Base-by-base conservation (phyloP, 345 rosid genomes). In the Eucalyptus urophylla region DNA sequence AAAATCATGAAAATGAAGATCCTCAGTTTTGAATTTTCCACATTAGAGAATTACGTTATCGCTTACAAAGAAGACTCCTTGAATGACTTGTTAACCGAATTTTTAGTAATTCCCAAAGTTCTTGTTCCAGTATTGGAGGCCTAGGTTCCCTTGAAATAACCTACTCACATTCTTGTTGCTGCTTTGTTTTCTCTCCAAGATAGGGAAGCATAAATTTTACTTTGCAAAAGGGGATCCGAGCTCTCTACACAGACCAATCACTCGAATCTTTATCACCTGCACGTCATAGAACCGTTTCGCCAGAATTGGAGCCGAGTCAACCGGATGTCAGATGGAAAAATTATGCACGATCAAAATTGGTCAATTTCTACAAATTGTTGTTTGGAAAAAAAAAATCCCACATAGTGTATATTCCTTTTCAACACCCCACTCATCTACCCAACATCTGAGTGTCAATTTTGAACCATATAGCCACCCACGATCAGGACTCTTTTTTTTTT, bases 221-320 rank as follows among this genome's bases (percentile, higher is more conserved):
- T 33, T 1, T 8, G 80, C 80, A 15, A 33, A 31, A 17, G 8
- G 43, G 21, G 43, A 69, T 69, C 80, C 80, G 3, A 17, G 43
- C 80, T 69, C 43, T 31, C 80, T 69, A 16, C 80, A 69, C 1
- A 16, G 25, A 33, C 3, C 44, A 69, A 33, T 10, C 14, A 33
- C 80, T 5, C 24, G 13, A 69, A 67, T 50, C 19, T 50, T 50
- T 50, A 50, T 50, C 19, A 15, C 4, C 6, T 50, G 53, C 53
- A 69, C 7, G 24, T 69, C 24, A 33, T 5, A 17, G 13, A 33
- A 69, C 13, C 14, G 4, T 33, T 33, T 33, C 0, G 7, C 24
- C 2, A 0, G 44, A 69, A 17, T 9, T 17, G 8, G 21, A 50
- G 6, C 0, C 0, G 21, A 50, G 8, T 50, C 21, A 16, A 50